Evolutionary conservation across 2,329 filamentous ascomycete genomes (phyloP), one percentile per base, ranked within the genome.

Genomic region (Cordyceps cicadae): DNA sequence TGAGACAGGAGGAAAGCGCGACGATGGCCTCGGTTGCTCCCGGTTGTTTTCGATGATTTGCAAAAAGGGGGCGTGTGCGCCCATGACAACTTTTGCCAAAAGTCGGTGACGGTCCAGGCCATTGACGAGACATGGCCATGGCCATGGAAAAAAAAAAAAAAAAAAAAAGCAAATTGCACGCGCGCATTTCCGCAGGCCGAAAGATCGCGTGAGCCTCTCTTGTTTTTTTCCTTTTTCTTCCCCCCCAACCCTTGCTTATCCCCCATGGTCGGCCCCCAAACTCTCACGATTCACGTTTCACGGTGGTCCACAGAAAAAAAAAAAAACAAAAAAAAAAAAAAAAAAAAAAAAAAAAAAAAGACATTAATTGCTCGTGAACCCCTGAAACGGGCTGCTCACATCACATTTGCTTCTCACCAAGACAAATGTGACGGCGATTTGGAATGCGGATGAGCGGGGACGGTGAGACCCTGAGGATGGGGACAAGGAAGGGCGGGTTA

Each of bases 371-470:
- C 24, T 24, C 24, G 24, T 24, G 24, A 24, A 24, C 45, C 45
- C 45, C 39, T n/a, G 34, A 37, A 37, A 37, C 34, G 19, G 43
- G 19, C 17, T 46, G 6, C n/a, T 46, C 6, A 11, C 7, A 7
- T 15, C 15, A 4, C 24, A 3, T 24, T 24, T 4, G 3, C 24
- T 48, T 14, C 43, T 46, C 43, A 12, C 2, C 32, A 56, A 56
- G 54, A 56, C 54, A 56, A 56, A 26, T 37, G 19, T 56, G 54
- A 34, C 26, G n/a, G 37, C 26, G 54, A 46, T 48, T 49, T 56
- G 54, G 54, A 56, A 56, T 56, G 54, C 45, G 45, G 43, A 54
- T 39, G 54, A 19, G 54, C 21, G 54, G 54, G 54, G 43, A 15
- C 45, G 37, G 11, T 43, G 29, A 29, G 29, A 29, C 24, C 51